A percentile compares a stretch with the other conserved stretches of the same genome.
Conservation (phyloP, 495 filamentous ascomycete species). For the Lindgomyces ingoldianus region DNA sequence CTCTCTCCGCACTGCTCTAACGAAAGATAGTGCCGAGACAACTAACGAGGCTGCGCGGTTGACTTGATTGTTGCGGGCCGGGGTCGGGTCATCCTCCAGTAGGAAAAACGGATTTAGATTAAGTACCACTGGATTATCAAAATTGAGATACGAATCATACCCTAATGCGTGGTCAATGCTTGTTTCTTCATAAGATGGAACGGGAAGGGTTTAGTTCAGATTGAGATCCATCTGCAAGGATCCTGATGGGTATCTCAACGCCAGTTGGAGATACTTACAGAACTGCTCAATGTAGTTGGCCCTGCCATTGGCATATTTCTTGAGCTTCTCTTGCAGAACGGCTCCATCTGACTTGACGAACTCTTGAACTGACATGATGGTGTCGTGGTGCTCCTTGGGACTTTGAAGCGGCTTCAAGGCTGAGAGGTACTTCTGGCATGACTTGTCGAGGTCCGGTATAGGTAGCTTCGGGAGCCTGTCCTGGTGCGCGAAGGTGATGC, state of each 20-base stretch:
- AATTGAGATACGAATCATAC: constrained; percentile 99
- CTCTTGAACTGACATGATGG: constrained; percentile 74
- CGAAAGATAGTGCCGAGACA: constrained; percentile 86
- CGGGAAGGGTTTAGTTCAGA: constrained; percentile 5
- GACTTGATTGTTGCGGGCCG: constrained; percentile 92
- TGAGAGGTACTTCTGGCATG: constrained; percentile 76
- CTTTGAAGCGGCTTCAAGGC: constrained; percentile 82
- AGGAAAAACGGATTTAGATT: constrained; percentile 98
- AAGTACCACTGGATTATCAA: constrained; percentile 94
- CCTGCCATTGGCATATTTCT: constrained; percentile 88
- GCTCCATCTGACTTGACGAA: constrained; percentile 85
- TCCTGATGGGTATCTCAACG: neutral
- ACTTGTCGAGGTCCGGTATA: constrained; percentile 85
- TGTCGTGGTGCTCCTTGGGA: constrained; percentile 79
- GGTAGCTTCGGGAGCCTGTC: constrained; percentile 88
- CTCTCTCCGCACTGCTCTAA: constrained; percentile 88
- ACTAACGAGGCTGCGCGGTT: constrained; percentile 91
- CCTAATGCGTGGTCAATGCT: constrained; percentile 54
- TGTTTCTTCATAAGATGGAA: constrained; percentile 2
- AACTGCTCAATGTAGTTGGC: constrained; percentile 99
- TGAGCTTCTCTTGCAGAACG: constrained; percentile 81
- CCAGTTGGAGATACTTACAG: constrained; percentile 64
- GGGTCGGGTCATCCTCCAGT: constrained; percentile 95
- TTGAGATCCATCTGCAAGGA: constrained; percentile 20
- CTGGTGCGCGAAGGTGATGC: constrained; percentile 86